Conservation (phyloP, 2,329 filamentous ascomycete genomes). For the Epichloe hybrida region DNA sequence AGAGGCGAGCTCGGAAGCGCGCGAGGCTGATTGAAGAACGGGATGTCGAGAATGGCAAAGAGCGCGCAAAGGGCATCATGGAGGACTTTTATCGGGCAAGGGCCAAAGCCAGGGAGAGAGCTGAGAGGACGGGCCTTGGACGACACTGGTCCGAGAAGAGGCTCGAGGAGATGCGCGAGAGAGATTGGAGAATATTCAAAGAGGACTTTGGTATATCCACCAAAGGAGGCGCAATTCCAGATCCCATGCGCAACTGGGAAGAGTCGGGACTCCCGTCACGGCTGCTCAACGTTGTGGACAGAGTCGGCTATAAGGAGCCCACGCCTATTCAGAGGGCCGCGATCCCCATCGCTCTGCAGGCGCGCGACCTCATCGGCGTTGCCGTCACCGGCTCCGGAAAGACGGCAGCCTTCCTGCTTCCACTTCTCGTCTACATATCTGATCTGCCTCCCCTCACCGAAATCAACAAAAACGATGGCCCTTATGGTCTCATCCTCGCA, state of each 20-base stretch:
- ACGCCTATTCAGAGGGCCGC: conserved; percentile 86
- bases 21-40: conserved; percentile 59
- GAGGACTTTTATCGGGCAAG: conserved; percentile 62
- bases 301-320: conserved; percentile 84
- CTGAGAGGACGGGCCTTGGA: conserved; percentile 61
- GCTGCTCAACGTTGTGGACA: conserved; percentile 67
- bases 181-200: conserved; percentile 99
- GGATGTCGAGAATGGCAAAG: conserved; percentile 61
- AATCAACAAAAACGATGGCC: conserved; percentile 80
- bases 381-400: conserved; percentile 98
- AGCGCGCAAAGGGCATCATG: conserved; percentile 66
- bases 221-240: conserved; percentile 82
- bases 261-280: conserved; percentile 70
- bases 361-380: conserved; percentile 92
- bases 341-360: conserved; percentile 87
- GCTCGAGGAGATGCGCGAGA: conserved; percentile 84
- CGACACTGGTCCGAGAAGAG: conserved; percentile 95
- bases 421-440: conserved; percentile 86
- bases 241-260: conserved; percentile 89
- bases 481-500: conserved; percentile 92
- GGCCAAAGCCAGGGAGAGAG: conserved; percentile 55
- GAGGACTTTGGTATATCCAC: conserved; percentile 96
- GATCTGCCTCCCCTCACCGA: conserved; percentile 79
- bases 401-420: conserved; percentile 87
- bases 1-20: conserved; percentile 41